Base-by-base conservation (phyloP, 148 eudicot genomes). In the Camellia sinensis region DNA sequence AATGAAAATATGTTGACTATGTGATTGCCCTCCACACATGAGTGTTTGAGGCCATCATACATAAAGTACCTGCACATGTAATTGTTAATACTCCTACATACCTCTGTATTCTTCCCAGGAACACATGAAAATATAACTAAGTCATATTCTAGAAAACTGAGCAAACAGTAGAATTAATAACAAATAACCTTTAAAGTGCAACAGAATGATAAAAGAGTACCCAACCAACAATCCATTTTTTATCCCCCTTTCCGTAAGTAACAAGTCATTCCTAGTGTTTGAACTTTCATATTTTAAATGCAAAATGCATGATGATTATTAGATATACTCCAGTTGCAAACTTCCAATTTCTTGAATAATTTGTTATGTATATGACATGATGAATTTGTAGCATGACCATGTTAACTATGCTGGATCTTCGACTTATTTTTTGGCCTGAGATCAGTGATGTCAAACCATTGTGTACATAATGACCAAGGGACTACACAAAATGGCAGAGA, bases 21-120 rank as follows among this genome's bases (percentile, higher is more conserved):
- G 88, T 96, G 99, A 85, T 89, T 85, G 70, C 88, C 98, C 84
- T 96, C 99, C 66, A 94, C 21, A 80, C 98, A 96, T 0, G 89
- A 84, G 89, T 96, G 99, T 82, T 90, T 96, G 85, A 81, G 94
- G 45, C 91, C 99, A 89, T 96, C 97, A 76, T 87, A 94, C 99
- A 96, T 96, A 80, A 94, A 96, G 84, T 94, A 92, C 89, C 98
- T 96, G 92, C 83, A 82, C 18, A 71, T 7, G 5, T 46, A 40
- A 74, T 46, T 48, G 67, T 60, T 37, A 61, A 53, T 18, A 45
- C 5, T 75, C 43, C 22, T 14, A 64, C 6, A 2, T 40, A 40
- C 10, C n/a, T 41, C 44, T 46, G 43, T 48, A 81, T 43, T 79
- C 78, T 61, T 44, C 48, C 17, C 7, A 2, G 45, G 46, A 75